phyloP scores from a whole-genome alignment of 139 green algal genomes.

The Klebsormidium nitens region DNA sequence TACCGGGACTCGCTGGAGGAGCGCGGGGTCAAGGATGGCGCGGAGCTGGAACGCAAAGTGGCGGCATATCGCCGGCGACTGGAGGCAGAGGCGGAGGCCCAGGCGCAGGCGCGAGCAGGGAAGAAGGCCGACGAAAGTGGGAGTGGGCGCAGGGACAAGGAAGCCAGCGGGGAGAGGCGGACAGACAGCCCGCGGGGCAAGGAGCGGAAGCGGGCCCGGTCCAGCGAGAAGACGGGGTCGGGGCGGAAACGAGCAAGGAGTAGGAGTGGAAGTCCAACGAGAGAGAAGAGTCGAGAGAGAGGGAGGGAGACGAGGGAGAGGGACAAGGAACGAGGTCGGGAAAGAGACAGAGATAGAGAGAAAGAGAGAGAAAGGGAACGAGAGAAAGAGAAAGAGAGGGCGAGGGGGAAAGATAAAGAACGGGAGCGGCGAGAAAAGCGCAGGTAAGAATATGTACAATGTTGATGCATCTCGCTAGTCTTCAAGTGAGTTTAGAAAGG shows the following conservation, averaged over 20 bases:
- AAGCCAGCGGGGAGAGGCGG: not conserved
- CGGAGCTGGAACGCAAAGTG: conserved; percentile 29
- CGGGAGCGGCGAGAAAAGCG: too few species aligned
- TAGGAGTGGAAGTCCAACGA: not conserved
- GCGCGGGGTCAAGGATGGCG: not conserved
- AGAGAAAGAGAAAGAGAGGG: conserved; percentile 15
- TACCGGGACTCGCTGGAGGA: conserved; percentile 28
- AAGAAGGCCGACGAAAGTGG: not conserved
- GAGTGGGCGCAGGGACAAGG: not conserved
- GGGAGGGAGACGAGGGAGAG: conserved; percentile 22
- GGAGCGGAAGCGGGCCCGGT: conserved; percentile 7
- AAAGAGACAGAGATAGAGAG: conserved; percentile 21
- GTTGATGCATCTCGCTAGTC: too few species aligned
- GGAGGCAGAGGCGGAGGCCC: conserved; percentile 11
- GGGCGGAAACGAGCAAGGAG: conserved; percentile 1
- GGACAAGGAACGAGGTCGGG: conserved; percentile 12
- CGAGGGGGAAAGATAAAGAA: conserved; percentile 17
- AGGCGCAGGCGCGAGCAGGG: not conserved
- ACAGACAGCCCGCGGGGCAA: conserved; percentile 3
- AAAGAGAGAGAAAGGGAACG: conserved; percentile 24
- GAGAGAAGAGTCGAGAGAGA: not conserved
- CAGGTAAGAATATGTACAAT: too few species aligned
- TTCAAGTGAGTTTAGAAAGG: too few species aligned
- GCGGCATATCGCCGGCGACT: conserved; percentile 26
- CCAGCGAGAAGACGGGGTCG: conserved; percentile 6